A percentile compares a stretch with the other conserved stretches of the same genome.
These are phyloP conservation scores for Aristolochia californica DNA, from an alignment of 164 flowering plant species.

Conservation along the genomic window DNA sequence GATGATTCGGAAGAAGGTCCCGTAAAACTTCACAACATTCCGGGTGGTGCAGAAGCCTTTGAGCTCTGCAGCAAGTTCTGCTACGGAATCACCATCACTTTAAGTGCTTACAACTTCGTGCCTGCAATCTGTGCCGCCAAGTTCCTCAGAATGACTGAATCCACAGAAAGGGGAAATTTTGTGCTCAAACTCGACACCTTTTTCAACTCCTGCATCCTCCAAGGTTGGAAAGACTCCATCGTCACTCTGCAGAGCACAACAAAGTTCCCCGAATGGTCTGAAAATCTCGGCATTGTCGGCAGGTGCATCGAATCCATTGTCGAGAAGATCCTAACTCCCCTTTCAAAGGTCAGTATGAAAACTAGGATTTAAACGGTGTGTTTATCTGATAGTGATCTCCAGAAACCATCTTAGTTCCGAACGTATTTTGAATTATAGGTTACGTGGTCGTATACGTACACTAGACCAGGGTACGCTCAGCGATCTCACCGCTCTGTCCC, in stretches of 20 bases:
- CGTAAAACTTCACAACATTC: conserved; percentile 61
- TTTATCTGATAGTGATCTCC: no score
- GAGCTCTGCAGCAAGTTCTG: conserved; percentile 89
- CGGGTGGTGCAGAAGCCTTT: conserved; percentile 85
- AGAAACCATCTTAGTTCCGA: no score
- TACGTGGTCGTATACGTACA: conserved; percentile 85
- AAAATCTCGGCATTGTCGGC: conserved; percentile 59
- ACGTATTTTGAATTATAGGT: conserved; percentile 33
- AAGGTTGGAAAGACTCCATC: conserved; percentile 86
- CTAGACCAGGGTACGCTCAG: conserved; percentile 60
- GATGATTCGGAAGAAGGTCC: conserved; percentile 19
- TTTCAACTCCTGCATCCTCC: conserved; percentile 69
- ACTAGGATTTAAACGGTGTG: no score
- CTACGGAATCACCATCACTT: conserved; percentile 65
- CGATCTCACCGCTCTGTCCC: conserved; percentile 53
- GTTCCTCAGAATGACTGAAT: conserved; percentile 74
- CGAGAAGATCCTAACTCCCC: conserved; percentile 59
- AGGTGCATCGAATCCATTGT: conserved; percentile 68
- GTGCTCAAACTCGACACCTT: conserved; percentile 61
- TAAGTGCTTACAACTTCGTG: conserved; percentile 69
- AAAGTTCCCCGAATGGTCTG: conserved; percentile 53
- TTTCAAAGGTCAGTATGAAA: conserved; percentile 53
- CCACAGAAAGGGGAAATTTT: conserved; percentile 60
- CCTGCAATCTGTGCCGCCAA: conserved; percentile 71
- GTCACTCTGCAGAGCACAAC: conserved; percentile 41